Evolutionary conservation across 2,329 filamentous ascomycete species (phyloP), one percentile per base, ranked within the genome.

Genomic region (Metarhizium anisopliae): DNA sequence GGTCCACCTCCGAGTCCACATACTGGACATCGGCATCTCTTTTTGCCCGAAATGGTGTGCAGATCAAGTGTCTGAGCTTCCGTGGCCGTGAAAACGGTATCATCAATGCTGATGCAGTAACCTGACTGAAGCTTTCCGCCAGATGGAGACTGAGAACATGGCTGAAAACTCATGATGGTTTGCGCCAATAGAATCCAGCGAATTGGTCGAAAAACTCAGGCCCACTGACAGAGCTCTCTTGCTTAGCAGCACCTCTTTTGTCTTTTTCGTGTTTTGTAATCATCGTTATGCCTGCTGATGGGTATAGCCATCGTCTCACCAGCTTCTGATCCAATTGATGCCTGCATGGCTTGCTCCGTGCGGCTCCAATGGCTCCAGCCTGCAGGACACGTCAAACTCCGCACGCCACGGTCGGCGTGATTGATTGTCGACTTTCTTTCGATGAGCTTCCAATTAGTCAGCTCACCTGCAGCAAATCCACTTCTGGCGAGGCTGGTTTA

Each of bases 251-350:
- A 43, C 14, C 16, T 6, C n/a, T 7, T 14, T 18, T 20, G 13
- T 2, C 8, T 8, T 10, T 25, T 20, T 29, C 2, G 20, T 25
- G n/a, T 49, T 49, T 49, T 49, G 45, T 49, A 11, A 49, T 49
- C 45, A 49, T 49, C 45, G 45, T 49, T 14, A 49, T 49, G 45
- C 25, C 45, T 49, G 54, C 59, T 30, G 43, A 25, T 54, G 18
- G 58, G 62, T 59, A 25, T 25, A 61, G 56, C 62, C 62, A 59
- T 29, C 40, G 16, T 43, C 20, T 20, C 25, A 47, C 50, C 50
- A 40, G 25, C 25, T 51, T 52, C 56, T 38, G 56, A 47, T 47
- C 16, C 43, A 47, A 47, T 47, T 25, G 43, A 25, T 13, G 18
- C 8, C 43, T n/a, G 43, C 14, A n/a, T 25, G 11, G 18, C 43